These are phyloP conservation scores for Suhomyces vadensis DNA, from an alignment of 805 yeast species.

Conservation along the genomic window DNA sequence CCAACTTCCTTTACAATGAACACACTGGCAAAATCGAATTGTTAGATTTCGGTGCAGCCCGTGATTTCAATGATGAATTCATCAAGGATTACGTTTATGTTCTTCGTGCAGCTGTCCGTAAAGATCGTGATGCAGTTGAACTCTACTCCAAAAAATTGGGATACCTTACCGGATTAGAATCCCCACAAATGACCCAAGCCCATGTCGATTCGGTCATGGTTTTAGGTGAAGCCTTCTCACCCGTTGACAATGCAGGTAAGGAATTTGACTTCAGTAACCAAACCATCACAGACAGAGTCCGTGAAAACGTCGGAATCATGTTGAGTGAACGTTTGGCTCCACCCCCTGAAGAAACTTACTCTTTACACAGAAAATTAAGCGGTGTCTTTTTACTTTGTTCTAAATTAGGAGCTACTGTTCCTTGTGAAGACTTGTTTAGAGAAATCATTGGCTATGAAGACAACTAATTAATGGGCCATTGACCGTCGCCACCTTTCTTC, in stretches of 20 bases:
- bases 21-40: constrained; percentile 74
- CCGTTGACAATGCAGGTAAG: constrained; percentile 46
- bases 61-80: constrained; percentile 71
- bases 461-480: neutral
- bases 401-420: constrained; percentile 76
- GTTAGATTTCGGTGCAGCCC: constrained; percentile 93
- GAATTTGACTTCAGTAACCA: constrained; percentile 76
- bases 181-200: constrained; percentile 83
- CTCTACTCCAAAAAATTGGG: constrained; percentile 73
- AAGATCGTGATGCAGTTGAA: constrained; percentile 65
- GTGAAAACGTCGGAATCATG: constrained; percentile 87
- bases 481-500: no score
- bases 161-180: constrained; percentile 88
- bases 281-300: constrained; percentile 91
- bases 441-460: constrained; percentile 64
- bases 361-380: constrained; percentile 91
- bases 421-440: constrained; percentile 72
- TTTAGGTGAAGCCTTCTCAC: constrained; percentile 88
- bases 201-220: constrained; percentile 89
- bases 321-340: constrained; percentile 88
- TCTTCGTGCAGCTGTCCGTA: constrained; percentile 69
- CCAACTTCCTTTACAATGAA: constrained; percentile 84
- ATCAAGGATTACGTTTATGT: constrained; percentile 67
- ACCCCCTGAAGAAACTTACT: constrained; percentile 97
- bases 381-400: constrained; percentile 93